phyloP scores from a whole-genome alignment of 2,329 filamentous ascomycete genomes.

The Phaeosphaeriaceae sp. region DNA sequence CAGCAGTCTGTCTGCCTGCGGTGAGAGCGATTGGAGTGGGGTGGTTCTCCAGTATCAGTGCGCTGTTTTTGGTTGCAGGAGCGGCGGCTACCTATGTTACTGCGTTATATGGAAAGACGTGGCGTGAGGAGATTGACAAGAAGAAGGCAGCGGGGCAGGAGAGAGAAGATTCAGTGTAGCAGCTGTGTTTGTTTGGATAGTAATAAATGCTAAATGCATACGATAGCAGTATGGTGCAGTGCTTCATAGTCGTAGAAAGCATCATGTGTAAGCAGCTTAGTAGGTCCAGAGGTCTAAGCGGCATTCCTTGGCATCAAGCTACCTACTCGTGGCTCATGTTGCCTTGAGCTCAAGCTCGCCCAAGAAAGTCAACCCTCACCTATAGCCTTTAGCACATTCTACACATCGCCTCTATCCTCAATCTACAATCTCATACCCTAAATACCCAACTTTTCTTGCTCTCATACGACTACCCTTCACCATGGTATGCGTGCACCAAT shows the following conservation, averaged over 20 bases:
- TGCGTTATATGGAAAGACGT: slow-evolving; percentile 57
- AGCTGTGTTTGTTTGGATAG: not conserved
- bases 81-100: slow-evolving; percentile 57
- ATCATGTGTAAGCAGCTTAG: no score
- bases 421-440: not conserved
- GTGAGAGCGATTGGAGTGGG: slow-evolving; percentile 78
- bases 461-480: slow-evolving; percentile 22
- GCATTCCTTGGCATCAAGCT: slow-evolving; percentile 26
- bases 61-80: slow-evolving; percentile 60
- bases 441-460: not conserved
- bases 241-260: no score
- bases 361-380: slow-evolving; percentile 20
- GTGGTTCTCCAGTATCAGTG: slow-evolving; percentile 78
- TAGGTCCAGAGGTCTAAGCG: slow-evolving; percentile 3
- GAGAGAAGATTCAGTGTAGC: slow-evolving; percentile 29
- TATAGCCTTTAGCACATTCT: not conserved
- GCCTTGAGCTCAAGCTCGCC: slow-evolving; percentile 38
- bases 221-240: no score
- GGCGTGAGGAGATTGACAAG: slow-evolving; percentile 62
- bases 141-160: slow-evolving; percentile 52
- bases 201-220: no score
- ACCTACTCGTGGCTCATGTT: slow-evolving; percentile 30
- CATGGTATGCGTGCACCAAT: slow-evolving; percentile 38
- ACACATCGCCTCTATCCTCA: not conserved
- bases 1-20: slow-evolving; percentile 74